Percentiles rank a stretch among this genome's conserved stretches.
Conservation (phyloP, 2,329 filamentous ascomycete genomes). For the Orbilia blumenaviensis region DNA sequence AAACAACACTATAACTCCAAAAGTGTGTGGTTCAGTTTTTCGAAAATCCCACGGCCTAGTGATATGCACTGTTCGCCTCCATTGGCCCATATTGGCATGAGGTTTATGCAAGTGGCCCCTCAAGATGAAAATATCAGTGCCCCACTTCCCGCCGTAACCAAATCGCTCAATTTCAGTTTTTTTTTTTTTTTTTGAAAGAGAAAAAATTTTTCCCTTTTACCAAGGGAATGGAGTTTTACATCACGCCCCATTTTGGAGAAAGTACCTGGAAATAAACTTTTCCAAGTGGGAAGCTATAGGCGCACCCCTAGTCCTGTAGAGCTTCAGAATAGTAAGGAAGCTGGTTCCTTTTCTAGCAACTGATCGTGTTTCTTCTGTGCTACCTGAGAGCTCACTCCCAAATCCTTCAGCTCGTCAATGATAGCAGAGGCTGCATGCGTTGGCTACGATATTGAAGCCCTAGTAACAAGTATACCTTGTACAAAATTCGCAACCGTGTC, state of each 20-base stretch:
- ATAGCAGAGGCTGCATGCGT: slow-evolving; percentile 44
- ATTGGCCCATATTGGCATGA: slow-evolving; percentile 47
- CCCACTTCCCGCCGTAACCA: slow-evolving; percentile 49
- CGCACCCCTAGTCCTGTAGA: neutral
- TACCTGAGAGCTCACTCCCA: slow-evolving; percentile 43
- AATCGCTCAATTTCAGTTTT: slow-evolving; percentile 16
- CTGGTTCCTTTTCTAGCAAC: slow-evolving; percentile 38
- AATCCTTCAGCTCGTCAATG: slow-evolving; percentile 27
- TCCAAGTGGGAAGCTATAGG: slow-evolving; percentile 42
- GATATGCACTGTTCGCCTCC: slow-evolving; percentile 51
- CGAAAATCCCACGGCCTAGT: slow-evolving; percentile 8
- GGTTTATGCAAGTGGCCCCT: slow-evolving; percentile 49
- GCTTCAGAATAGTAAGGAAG: slow-evolving; percentile 25
- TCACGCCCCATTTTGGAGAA: slow-evolving; percentile 12
- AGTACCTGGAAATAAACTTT: neutral
- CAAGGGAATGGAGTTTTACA: slow-evolving; percentile 1
- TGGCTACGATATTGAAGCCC: slow-evolving; percentile 19
- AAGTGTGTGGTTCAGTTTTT: slow-evolving; percentile 7
- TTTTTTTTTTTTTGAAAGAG: neutral
- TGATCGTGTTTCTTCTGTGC: slow-evolving; percentile 46
- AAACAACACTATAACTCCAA: slow-evolving; percentile 33
- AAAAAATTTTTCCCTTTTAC: slow-evolving; percentile 11
- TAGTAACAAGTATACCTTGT: slow-evolving; percentile 27
- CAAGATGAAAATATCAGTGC: slow-evolving; percentile 42
- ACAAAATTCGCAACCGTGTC: slow-evolving; percentile 33